These are phyloP conservation scores for Chlorociboria aeruginascens DNA, from an alignment of 495 filamentous ascomycete species.

Conservation along the genomic window DNA sequence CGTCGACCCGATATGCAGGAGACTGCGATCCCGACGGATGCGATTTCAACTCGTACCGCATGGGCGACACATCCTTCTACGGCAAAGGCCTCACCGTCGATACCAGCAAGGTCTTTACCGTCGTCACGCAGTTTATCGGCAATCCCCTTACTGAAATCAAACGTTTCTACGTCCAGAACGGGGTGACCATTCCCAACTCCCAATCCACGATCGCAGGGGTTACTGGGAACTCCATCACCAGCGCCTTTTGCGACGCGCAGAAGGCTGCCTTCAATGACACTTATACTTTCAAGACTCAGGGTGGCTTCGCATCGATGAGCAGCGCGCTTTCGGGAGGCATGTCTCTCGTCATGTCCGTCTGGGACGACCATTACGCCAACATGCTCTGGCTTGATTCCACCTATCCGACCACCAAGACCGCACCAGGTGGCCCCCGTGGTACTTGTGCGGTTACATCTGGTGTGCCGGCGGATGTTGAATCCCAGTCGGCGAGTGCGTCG, in stretches of 20 bases:
- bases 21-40: conserved; percentile 68
- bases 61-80: conserved; percentile 46
- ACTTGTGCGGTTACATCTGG: conserved; percentile 50
- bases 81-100: conserved; percentile 43
- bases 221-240: conserved; percentile 43
- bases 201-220: conserved; percentile 37
- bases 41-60: conserved; percentile 57
- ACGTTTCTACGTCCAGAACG: conserved; percentile 52
- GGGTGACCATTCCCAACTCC: conserved; percentile 25
- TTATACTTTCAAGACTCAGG: conserved; percentile 34
- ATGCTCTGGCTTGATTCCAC: conserved; percentile 78
- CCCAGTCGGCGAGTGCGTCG: conserved; percentile 35
- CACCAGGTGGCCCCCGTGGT: conserved; percentile 57
- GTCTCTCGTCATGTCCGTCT: conserved; percentile 53
- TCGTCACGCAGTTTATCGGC: conserved; percentile 60
- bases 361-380: conserved; percentile 62
- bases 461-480: conserved; percentile 44
- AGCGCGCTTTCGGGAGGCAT: conserved; percentile 41
- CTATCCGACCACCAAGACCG: conserved; percentile 45
- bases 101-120: conserved; percentile 45
- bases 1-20: conserved; percentile 33
- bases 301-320: conserved; percentile 46
- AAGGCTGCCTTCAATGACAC: conserved; percentile 49
- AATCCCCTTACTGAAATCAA: conserved; percentile 43
- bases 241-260: conserved; percentile 43